A percentile compares a stretch with the other conserved stretches of the same genome.
phyloP scores from a whole-genome alignment of 1,139 yeast genomes.

The Meyerozyma smithsonii region DNA sequence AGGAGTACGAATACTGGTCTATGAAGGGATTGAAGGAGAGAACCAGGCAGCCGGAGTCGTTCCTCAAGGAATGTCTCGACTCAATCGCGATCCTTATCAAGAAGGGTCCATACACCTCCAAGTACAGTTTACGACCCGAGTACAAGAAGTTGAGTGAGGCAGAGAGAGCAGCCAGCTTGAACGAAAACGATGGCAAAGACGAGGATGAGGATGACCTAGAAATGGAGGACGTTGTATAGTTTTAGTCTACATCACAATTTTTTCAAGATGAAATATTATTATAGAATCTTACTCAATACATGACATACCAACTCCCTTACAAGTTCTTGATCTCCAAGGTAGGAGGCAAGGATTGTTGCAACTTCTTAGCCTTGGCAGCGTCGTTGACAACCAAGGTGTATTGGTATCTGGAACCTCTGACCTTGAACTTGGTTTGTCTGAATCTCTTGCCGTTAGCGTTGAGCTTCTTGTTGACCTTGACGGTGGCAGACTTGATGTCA shows the following conservation, averaged over 20 bases:
- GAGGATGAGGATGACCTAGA: slow-evolving; percentile 44
- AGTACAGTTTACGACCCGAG: slow-evolving; percentile 86
- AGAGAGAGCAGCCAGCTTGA: slow-evolving; percentile 60
- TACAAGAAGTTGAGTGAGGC: slow-evolving; percentile 77
- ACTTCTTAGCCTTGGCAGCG: slow-evolving; percentile 96
- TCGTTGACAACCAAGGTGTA: slow-evolving; percentile 96
- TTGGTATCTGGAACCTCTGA: slow-evolving; percentile 91
- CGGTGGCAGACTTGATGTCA: slow-evolving; percentile 90
- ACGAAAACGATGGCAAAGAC: slow-evolving; percentile 38
- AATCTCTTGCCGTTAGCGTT: slow-evolving; percentile 80
- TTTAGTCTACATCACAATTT: slow-evolving; percentile 1
- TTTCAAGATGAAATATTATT: slow-evolving; percentile 2
- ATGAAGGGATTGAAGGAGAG: slow-evolving; percentile 90
- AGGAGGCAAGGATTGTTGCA: slow-evolving; percentile 98
- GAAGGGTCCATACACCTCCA: slow-evolving; percentile 93
- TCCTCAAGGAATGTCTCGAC: slow-evolving; percentile 85
- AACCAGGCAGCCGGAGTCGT: slow-evolving; percentile 93
- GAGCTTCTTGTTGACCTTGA: slow-evolving; percentile 84
- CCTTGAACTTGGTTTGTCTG: slow-evolving; percentile 98
- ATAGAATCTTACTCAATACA: slow-evolving; percentile 3
- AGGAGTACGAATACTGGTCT: slow-evolving; percentile 95
- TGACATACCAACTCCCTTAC: slow-evolving; percentile 27
- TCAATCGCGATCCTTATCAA: slow-evolving; percentile 85
- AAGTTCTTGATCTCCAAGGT: slow-evolving; percentile 73
- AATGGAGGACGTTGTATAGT: slow-evolving; percentile 39